Evolutionary conservation across 192 early-diverging fungal genomes (phyloP).

Genomic region (Tieghemiomyces parasiticus): DNA sequence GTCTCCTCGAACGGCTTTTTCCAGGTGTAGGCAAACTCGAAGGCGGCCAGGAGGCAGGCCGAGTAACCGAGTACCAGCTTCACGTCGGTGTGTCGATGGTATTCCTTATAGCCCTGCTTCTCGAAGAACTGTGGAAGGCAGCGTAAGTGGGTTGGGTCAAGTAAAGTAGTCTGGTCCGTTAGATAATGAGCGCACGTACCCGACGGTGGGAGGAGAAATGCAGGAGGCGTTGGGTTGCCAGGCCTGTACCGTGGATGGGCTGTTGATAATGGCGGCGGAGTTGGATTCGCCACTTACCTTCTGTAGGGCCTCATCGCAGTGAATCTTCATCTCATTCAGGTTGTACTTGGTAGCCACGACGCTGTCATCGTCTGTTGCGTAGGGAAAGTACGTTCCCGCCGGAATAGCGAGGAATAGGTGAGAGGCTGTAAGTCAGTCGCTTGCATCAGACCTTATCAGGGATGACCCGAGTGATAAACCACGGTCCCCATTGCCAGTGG

Average conservation of each 20-base stretch:
- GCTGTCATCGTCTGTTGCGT: not conserved
- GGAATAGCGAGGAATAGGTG: no score
- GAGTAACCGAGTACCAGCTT: conserved; percentile 71
- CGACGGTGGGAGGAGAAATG: no score
- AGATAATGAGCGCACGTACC: no score
- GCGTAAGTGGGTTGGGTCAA: not conserved
- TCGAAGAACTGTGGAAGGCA: conserved; percentile 23
- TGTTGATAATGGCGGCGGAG: no score
- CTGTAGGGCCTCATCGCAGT: conserved; percentile 8
- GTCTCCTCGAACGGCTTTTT: conserved; percentile 46
- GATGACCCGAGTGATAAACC: no score
- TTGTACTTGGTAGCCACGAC: conserved; percentile 3
- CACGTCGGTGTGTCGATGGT: conserved; percentile 65
- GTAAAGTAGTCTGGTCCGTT: no score
- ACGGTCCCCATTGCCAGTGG: no score
- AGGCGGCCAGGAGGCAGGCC: conserved; percentile 54
- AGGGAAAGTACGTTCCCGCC: no score
- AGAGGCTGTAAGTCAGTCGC: no score
- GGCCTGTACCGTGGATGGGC: no score
- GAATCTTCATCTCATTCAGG: conserved; percentile 4
- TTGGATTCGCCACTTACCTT: conserved; percentile 34
- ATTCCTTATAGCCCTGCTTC: conserved; percentile 41
- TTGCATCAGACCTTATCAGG: no score
- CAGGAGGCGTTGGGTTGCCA: no score
- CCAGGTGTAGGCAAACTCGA: conserved; percentile 51